Percentiles rank a stretch among this genome's conserved stretches.
Conservation (phyloP, 345 rosid genomes). For the Excoecaria cochinchinensis region DNA sequence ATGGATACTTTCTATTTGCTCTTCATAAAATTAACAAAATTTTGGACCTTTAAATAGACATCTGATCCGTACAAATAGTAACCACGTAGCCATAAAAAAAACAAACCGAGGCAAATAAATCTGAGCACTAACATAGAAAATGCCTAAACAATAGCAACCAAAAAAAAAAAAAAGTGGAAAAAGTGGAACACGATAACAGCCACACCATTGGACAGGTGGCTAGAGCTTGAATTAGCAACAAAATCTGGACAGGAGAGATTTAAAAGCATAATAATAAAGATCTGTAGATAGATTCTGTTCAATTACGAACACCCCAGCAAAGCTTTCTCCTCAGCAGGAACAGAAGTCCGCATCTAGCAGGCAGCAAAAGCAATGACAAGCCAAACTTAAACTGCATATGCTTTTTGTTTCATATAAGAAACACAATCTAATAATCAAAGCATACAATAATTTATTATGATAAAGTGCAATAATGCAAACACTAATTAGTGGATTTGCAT, state of each 20-base stretch:
- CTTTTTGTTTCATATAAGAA: neutral
- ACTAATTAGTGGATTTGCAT: neutral
- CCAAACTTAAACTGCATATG: slow-evolving; percentile 26
- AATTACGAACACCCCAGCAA: neutral
- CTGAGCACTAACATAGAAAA: no score
- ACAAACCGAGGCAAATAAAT: no score
- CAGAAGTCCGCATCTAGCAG: slow-evolving; percentile 33
- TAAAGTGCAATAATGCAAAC: neutral
- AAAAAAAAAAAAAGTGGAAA: no score
- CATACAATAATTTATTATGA: neutral
- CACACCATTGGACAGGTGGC: no score
- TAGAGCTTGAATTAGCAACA: no score
- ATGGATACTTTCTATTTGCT: no score
- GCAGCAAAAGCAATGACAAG: slow-evolving; percentile 36
- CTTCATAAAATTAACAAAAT: no score
- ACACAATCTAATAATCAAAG: neutral
- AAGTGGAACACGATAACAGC: no score
- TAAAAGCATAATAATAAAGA: neutral
- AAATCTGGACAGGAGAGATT: neutral
- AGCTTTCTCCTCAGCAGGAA: neutral
- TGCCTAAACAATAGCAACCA: no score
- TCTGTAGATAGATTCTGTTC: neutral
- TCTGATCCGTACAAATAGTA: no score
- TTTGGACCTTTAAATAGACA: no score
- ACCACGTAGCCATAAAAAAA: no score